Percentiles rank a stretch among this genome's conserved stretches.
Evolutionary conservation across 1,284 basidiomycete genomes (phyloP).

Genomic region (Calocybe gambosa): DNA sequence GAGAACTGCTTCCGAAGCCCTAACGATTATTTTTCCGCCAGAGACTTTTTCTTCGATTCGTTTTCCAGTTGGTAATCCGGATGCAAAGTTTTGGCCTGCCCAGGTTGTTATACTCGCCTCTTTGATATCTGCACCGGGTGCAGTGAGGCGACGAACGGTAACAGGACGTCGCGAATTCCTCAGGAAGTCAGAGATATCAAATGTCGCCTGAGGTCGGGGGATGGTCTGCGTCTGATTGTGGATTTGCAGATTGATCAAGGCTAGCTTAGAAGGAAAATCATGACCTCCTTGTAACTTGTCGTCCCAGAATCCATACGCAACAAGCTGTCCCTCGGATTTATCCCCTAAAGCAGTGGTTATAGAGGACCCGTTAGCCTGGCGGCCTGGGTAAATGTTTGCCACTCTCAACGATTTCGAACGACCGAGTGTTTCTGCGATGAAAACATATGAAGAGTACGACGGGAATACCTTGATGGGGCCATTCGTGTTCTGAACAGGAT

Average conservation of each 20-base stretch:
- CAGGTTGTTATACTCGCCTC: constrained; percentile 37
- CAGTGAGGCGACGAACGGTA: constrained; percentile 33
- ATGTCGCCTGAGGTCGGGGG: constrained; percentile 31
- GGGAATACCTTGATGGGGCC: constrained; percentile 47
- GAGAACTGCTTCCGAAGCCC: constrained; percentile 41
- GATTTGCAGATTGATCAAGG: constrained; percentile 41
- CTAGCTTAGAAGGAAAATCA: constrained; percentile 36
- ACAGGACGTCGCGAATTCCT: constrained; percentile 21
- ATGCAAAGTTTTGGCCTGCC: constrained; percentile 42
- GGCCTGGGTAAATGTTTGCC: constrained; percentile 43
- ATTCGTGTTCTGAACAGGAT: constrained; percentile 40
- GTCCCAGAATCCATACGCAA: constrained; percentile 46
- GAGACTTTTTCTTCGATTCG: constrained; percentile 31
- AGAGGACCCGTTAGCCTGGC: constrained; percentile 43
- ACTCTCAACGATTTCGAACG: constrained; percentile 35
- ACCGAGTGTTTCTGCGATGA: constrained; percentile 42
- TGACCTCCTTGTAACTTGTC: constrained; percentile 18
- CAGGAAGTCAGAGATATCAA: constrained; percentile 39
- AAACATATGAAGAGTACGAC: constrained; percentile 42
- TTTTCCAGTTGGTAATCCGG: constrained; percentile 31
- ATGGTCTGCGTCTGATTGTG: constrained; percentile 38
- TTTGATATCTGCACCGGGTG: constrained; percentile 41
- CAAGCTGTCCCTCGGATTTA: constrained; percentile 38
- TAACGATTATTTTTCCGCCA: constrained; percentile 28
- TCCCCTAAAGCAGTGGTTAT: constrained; percentile 45